Evolutionary conservation across 1,284 basidiomycete species (phyloP).

Genomic region (Singerocomus inundabilis): DNA sequence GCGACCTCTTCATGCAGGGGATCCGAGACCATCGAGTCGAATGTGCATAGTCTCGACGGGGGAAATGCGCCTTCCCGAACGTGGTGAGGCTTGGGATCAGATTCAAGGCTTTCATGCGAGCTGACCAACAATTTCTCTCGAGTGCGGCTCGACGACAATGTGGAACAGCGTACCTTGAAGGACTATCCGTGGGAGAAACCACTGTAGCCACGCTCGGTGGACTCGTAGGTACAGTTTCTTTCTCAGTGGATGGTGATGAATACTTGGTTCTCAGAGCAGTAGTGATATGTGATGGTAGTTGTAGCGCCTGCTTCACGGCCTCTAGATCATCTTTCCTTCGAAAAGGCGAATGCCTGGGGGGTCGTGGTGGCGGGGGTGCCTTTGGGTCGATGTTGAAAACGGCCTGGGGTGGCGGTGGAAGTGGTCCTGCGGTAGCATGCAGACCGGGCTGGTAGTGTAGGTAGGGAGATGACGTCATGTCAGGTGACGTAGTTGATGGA

Average conservation of each 20-base stretch:
- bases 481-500: conserved; percentile 27
- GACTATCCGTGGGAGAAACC: conserved; percentile 11
- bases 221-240: conserved; percentile 2
- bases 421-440: conserved; percentile 68
- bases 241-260: conserved; percentile 10
- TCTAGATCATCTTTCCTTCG: conserved; percentile 47
- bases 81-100: conserved; percentile 41
- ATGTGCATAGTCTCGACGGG: conserved; percentile 44
- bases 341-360: conserved; percentile 59
- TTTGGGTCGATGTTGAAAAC: conserved; percentile 45
- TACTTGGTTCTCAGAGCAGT: conserved; percentile 38
- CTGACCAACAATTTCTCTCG: conserved; percentile 12
- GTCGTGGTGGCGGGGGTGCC: conserved; percentile 59
- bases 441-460: conserved; percentile 64
- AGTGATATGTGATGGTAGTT: conserved; percentile 53
- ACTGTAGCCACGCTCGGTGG: conserved; percentile 1
- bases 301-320: conserved; percentile 53
- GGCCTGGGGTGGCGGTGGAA: conserved; percentile 64
- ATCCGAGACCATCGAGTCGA: conserved; percentile 27
- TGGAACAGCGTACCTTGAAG: conserved; percentile 22
- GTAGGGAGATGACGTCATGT: conserved; percentile 40
- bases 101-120: conserved; percentile 18
- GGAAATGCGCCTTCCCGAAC: conserved; percentile 67
- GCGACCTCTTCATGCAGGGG: conserved; percentile 15
- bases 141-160: background rate